Evolutionary conservation across 768 basidiomycete species (phyloP), one percentile per base, ranked within the genome.

Genomic region (Trametes cubensis): DNA sequence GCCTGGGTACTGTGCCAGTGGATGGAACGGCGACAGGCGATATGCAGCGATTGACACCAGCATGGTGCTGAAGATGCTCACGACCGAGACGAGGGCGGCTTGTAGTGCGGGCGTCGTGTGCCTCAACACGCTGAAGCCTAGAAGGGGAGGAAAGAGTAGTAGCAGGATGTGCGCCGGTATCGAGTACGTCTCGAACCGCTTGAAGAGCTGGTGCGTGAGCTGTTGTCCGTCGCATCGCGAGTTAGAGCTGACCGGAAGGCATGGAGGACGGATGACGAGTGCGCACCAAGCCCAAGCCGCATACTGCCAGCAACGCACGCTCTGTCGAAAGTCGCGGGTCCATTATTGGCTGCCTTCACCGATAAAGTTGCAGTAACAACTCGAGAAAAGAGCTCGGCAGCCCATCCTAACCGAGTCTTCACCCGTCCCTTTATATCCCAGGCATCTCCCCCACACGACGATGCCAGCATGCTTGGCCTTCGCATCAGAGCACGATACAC

Each of bases 21-120:
- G 78, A 51, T 80, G 78, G 58, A 73, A 73, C 0, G 77, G 78
- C 18, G 77, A 75, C 28, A 77, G 56, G 0, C 77, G 74, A 55
- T 79, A 79, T n/a, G 70, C 23, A 34, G 66, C 34, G 13, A 75
- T 71, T n/a, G 74, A 77, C 1, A 39, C 7, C 6, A 52, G 8
- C 2, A 63, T 20, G 1, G 56, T 58, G 18, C 21, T 5, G 41
- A 51, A 15, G 42, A 51, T 38, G 2, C 28, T 40, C 5, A 10
- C 18, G 41, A 21, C 15, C 6, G 49, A 51, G 28, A 42, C 6
- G 41, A 15, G 34, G 21, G n/a, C 26, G 1, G 49, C 58, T 14
- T 40, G 26, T 6, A 45, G 13, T 3, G 18, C 13, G 3, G 49
- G 17, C 41, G 45, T 51, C 5, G 39, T 20, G 28, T 26, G 25